Base-by-base conservation (phyloP, 192 early-diverging fungal species). In the Pilobolus umbonatus region DNA sequence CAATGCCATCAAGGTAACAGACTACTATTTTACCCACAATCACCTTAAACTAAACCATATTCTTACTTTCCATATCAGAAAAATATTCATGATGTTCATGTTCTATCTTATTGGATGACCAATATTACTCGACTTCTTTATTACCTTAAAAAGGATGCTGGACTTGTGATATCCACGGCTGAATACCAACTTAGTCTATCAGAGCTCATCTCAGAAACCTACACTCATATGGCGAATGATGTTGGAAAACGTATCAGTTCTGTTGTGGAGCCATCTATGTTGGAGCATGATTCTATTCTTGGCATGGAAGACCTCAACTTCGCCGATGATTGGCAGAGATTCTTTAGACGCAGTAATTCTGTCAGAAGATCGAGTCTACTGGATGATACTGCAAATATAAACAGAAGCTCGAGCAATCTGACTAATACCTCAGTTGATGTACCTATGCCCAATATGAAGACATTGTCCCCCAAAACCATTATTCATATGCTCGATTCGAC, bases 111-210 rank as follows among this genome's bases (percentile, higher is more conserved):
- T 59, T 96, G 93, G 93, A 77, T 94, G 28, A 77, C 89, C 26
- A 95, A 98, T 69, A 75, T 80, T 38, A 85, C 83, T 30, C 84
- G 86, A 36, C 76, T 98, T 9, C 72, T 92, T 2, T 88, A 92
- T 64, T 95, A 88, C 67, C 71, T 98, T 47, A 93, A 93, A 69
- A 84, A 88, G 52, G 95, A 98, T 69, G 48, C 78, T 32, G 82
- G 82, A 10, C 78, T 96, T 30, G 77, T 85, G 21, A 66, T 77
- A 32, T 70, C 78, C 4, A 85, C 89, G 24, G 82, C 75, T 38
- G 78, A 86, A 40, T 74, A 83, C 36, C 94, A 98, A 70, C 75
- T 87, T 3, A 74, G 75, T 14, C 75, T 98, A 55, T 82, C 88
- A 6, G 93, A 94, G 59, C 78, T 93, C 24, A 78, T 92, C 43